Percentiles rank a stretch among this genome's conserved stretches.
These are phyloP conservation scores for Rhipidocladum racemiflorum DNA, from an alignment of 176 grass and related monocot species.

Conservation along the genomic window DNA sequence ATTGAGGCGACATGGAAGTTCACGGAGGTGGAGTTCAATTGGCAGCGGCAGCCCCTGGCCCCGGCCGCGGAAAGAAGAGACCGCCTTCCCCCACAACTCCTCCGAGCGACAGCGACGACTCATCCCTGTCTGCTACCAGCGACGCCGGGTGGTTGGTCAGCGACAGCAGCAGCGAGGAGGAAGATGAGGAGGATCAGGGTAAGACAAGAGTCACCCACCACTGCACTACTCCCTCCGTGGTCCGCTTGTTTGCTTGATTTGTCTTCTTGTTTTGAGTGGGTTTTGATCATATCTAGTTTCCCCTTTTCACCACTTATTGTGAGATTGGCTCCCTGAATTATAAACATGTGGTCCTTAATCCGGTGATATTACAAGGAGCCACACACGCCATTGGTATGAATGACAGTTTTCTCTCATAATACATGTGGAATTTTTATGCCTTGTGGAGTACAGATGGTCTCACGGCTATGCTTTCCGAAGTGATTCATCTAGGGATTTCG, in stretches of 20 bases:
- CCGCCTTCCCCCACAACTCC: background rate
- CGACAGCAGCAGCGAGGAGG: background rate
- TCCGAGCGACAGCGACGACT: background rate
- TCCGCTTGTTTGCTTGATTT: no score
- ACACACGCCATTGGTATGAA: background rate
- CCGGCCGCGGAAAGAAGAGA: conserved; percentile 10
- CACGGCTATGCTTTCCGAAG: background rate
- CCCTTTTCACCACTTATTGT: no score
- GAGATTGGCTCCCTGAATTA: no score
- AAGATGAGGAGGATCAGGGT: conserved; percentile 10
- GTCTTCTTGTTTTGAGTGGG: no score
- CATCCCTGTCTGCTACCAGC: background rate
- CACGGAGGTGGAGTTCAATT: background rate
- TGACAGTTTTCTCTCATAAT: background rate
- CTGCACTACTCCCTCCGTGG: no score
- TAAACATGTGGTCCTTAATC: no score
- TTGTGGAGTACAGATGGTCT: background rate
- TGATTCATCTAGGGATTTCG: no score
- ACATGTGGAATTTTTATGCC: no score
- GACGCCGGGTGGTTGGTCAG: background rate
- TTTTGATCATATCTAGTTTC: no score
- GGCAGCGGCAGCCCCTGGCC: no score
- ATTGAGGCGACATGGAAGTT: conserved; percentile 13
- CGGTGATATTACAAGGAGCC: no score
- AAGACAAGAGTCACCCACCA: no score